A percentile compares a stretch with the other conserved stretches of the same genome.
Evolutionary conservation across 345 rosid species (phyloP).

Genomic region (Aquilaria sinensis): DNA sequence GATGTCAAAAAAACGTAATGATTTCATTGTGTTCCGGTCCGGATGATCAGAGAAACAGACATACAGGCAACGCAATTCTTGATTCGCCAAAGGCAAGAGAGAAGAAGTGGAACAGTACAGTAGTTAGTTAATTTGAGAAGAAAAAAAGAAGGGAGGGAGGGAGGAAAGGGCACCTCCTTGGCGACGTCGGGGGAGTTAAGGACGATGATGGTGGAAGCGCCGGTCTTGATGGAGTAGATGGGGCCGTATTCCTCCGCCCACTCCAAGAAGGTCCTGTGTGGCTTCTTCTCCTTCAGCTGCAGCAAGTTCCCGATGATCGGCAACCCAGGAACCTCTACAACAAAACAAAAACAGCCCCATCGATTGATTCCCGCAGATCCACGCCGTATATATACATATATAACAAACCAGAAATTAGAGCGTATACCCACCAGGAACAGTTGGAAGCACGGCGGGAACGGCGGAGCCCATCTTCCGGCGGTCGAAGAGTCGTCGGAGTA

Average conservation of each 20-base stretch:
- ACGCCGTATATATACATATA: not conserved
- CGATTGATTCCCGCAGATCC: not conserved
- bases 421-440: conserved; percentile 44
- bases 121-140: too few relatives aligned
- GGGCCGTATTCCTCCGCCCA: conserved; percentile 90
- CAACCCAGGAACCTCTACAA: conserved; percentile 72
- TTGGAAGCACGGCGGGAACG: conserved; percentile 34
- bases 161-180: conserved; percentile 52
- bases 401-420: conserved; percentile 1
- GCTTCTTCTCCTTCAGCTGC: conserved; percentile 88
- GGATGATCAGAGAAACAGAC: too few relatives aligned
- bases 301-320: conserved; percentile 82
- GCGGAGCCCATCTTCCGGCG: conserved; percentile 25
- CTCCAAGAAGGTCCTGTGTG: conserved; percentile 61
- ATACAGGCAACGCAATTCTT: too few relatives aligned
- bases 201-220: conserved; percentile 58
- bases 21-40: too few relatives aligned
- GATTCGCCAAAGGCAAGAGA: too few relatives aligned
- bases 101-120: too few relatives aligned
- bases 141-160: not conserved
- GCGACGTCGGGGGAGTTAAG: conserved; percentile 61
- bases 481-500: conserved; percentile 23
- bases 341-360: conserved; percentile 4
- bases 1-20: too few relatives aligned
- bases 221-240: conserved; percentile 68